Percentiles rank a stretch among this genome's conserved stretches.
Conservation (phyloP, 2,329 filamentous ascomycete species). For the Alternaria angustiovoidea region DNA sequence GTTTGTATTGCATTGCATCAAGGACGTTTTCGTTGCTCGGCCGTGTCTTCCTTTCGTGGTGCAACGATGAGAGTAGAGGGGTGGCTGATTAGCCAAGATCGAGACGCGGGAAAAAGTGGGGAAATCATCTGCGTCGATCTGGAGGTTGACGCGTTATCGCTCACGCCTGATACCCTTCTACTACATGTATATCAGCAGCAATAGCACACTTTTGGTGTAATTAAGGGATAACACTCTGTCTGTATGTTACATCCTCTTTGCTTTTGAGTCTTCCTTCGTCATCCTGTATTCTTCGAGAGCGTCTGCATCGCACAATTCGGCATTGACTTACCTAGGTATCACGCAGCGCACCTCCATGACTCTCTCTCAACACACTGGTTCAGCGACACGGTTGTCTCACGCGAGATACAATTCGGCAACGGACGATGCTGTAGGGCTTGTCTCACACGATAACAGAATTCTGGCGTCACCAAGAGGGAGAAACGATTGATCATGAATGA, state of each 20-base stretch:
- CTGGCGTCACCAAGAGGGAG: not conserved
- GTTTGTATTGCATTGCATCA: not conserved
- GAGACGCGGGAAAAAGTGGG: not conserved
- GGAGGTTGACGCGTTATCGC: not conserved
- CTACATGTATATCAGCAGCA: not conserved
- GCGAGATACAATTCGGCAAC: not conserved
- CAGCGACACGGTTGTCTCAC: not conserved
- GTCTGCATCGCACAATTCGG: not conserved
- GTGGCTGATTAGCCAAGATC: not conserved
- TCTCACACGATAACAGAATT: not conserved
- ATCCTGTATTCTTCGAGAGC: not conserved
- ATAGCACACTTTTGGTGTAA: not conserved
- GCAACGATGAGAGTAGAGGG: not conserved
- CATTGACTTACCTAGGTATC: not conserved
- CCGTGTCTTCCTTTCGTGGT: not conserved
- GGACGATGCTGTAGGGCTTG: not conserved
- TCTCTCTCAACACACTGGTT: not conserved
- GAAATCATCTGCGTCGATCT: not conserved
- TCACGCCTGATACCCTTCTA: not conserved
- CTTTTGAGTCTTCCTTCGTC: not conserved
- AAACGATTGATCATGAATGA: not conserved
- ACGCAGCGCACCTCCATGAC: not conserved
- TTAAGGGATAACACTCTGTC: too few species aligned
- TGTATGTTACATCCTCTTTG: not conserved
- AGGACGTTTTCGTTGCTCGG: not conserved